Percentiles rank a stretch among this genome's conserved stretches.
These are phyloP conservation scores for Ophiocordyceps polyrhachis-furcata DNA, from an alignment of 2,329 filamentous ascomycete genomes.

Conservation along the genomic window DNA sequence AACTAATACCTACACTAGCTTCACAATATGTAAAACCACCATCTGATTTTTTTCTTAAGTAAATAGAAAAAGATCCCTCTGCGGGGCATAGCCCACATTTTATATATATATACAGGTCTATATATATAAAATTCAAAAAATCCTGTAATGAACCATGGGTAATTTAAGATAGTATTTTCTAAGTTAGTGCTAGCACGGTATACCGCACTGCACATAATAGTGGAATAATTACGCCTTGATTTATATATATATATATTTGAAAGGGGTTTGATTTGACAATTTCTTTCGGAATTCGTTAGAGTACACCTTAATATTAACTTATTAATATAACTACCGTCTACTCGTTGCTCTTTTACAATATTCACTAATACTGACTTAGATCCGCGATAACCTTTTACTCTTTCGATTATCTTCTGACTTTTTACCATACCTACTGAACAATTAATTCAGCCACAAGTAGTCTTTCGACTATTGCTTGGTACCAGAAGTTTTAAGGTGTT, in stretches of 20 bases:
- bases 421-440: no score
- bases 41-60: not conserved
- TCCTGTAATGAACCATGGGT: not conserved
- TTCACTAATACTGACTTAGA: not conserved
- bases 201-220: not conserved
- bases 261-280: not conserved
- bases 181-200: not conserved
- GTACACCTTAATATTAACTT: not conserved
- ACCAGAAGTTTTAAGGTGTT: no score
- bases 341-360: not conserved
- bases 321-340: not conserved
- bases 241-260: not conserved
- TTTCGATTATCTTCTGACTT: not conserved
- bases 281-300: not conserved
- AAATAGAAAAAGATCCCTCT: not conserved
- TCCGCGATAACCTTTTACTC: not conserved
- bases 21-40: not conserved
- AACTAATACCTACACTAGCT: not conserved
- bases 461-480: no score
- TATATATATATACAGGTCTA: no score
- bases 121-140: not conserved
- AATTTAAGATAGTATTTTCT: not conserved
- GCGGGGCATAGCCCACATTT: not conserved
- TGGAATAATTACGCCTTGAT: not conserved
- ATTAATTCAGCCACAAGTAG: no score